Conservation (phyloP, 2,329 filamentous ascomycete species). For the Alternaria panax region DNA sequence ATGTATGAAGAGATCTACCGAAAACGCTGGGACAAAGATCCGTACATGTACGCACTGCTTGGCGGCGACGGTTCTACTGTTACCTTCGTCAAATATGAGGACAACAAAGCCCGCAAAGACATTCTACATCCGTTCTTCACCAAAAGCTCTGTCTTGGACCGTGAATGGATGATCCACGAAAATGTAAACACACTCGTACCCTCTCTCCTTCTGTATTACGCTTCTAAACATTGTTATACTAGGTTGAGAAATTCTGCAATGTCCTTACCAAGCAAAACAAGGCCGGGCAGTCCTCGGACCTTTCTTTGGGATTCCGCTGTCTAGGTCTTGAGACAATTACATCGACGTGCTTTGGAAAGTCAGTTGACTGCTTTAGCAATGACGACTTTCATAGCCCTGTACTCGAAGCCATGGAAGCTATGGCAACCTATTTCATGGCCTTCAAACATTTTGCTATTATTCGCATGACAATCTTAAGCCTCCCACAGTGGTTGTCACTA, state of each 20-base stretch:
- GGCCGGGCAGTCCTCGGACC: background rate
- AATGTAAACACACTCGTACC: background rate
- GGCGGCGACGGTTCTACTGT: background rate
- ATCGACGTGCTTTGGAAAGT: background rate
- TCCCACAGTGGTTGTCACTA: background rate
- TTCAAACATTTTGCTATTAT: background rate
- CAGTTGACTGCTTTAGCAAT: background rate
- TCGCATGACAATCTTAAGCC: background rate
- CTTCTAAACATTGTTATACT: background rate
- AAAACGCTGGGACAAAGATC: background rate
- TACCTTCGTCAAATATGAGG: background rate
- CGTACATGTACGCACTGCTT: background rate
- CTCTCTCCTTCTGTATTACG: background rate
- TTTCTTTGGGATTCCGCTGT: background rate
- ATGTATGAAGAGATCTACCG: background rate
- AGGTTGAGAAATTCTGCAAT: background rate
- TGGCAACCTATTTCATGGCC: background rate
- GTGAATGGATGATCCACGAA: background rate
- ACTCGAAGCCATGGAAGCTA: background rate
- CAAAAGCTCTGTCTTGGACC: background rate
- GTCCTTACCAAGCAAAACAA: background rate
- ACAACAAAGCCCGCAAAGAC: background rate
- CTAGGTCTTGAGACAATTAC: background rate
- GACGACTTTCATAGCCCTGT: background rate
- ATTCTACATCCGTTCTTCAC: background rate